Evolutionary conservation across 305 asterid genomes (phyloP), one percentile per base, ranked within the genome.

Genomic region (Solanum aculeatissimum): DNA sequence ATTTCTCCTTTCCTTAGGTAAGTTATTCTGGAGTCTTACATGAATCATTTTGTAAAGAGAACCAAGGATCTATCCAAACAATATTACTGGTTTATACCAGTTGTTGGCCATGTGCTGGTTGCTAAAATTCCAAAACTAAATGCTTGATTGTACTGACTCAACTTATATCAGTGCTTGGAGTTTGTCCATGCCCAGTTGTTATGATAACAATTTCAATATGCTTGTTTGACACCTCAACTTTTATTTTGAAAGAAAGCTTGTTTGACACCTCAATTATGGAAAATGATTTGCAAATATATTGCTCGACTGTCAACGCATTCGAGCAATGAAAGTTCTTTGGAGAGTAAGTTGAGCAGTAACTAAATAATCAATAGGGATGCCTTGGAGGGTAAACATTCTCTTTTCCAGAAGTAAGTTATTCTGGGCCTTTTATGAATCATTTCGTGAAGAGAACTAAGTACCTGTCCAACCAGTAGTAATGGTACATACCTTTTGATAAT

Each of bases 231-330:
- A 7, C 74, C 19, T 66, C 74, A 15, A 32, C 8, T 66, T 51
- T 5, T 29, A 29, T 29, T 27, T 63, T 29, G 71, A 66, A 66
- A 66, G 74, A 66, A 45, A 23, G 43, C 43, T 47, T 66, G 43
- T 9, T 47, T 49, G 82, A 75, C 58, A 75, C 82, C 63, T 74
- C 60, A 74, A 74, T 74, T 16, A 74, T 25, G 16, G 40, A 74
- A 47, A 74, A 25, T 74, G 42, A 25, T 74, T 74, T 25, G 60
- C 42, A 84, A 86, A 66, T 55, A 16, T 16, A 11, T 88, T 83
- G 62, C 75, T 83, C 35, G 72, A 87, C 80, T 92, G 86, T 89
- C 92, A 96, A 98, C 95, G 94, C 78, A 88, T 92, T 86, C 98
- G 80, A 43, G n/a, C 80, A 43, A 35, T 74, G 58, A 74, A 47